Evolutionary conservation across 2,329 filamentous ascomycete genomes (phyloP), one percentile per base, ranked within the genome.

Genomic region (Lasiodiplodia hormozganensis): DNA sequence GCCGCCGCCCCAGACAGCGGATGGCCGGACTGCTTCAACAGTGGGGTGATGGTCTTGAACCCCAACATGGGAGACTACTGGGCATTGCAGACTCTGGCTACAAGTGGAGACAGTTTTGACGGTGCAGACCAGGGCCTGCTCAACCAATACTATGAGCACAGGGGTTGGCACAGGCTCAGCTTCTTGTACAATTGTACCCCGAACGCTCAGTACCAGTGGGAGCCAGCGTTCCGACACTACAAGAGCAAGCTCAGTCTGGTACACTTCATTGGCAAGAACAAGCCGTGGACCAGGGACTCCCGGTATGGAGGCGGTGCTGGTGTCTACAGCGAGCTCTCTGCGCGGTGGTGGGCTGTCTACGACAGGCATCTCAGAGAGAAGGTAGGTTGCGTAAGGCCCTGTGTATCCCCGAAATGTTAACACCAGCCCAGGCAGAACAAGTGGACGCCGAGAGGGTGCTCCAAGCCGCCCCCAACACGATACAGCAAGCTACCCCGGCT

Each of bases 121-220:
- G 96, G 96, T 60, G 96, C 96, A 47, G 96, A 99, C 78, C 96
- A 99, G 81, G 96, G 96, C 67, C 84, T 99, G 64, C 83, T 99
- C 73, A 99, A 99, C 79, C 94, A 96, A 86, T 92, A 98, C 81
- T 99, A 96, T 82, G 87, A 91, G 81, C 85, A 90, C 77, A 88
- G 79, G 60, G 79, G 87, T 70, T 97, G 90, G 87, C 90, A 97
- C 80, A 90, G 94, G 72, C 82, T 99, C 76, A 94, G 92, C 81
- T 99, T 99, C 81, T 91, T 90, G 62, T 99, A 98, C 85, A 99
- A 99, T 79, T 96, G 96, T 80, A 99, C 96, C 0, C 96, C 96
- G 1, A 97, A 93, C 71, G 94, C 92, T 28, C 94, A 97, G 79
- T 99, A 99, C 82, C 96, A 99, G 82, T 99, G 98, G 81, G 86